These are phyloP conservation scores for Hypsizygus marmoreus DNA, from an alignment of 768 basidiomycete species.

Conservation along the genomic window DNA sequence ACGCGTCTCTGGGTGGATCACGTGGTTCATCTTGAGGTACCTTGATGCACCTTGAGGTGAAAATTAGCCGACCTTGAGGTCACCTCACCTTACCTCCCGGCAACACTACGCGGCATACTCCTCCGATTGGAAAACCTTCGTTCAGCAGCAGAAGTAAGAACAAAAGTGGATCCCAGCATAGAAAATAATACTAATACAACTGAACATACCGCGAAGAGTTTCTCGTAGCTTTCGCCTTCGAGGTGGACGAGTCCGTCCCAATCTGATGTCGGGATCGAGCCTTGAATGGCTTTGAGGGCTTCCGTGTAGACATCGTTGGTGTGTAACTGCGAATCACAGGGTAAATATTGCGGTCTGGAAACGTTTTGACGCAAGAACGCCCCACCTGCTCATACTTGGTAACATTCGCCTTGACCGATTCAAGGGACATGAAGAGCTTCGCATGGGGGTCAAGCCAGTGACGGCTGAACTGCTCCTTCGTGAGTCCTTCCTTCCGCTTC, in stretches of 20 bases:
- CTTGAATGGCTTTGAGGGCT: neutral
- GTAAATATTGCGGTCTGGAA: too few species aligned
- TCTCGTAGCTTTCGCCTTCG: slow-evolving; percentile 2
- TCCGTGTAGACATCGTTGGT: neutral
- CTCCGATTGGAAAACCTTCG: slow-evolving; percentile 15
- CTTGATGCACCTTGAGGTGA: too few species aligned
- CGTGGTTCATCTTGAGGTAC: too few species aligned
- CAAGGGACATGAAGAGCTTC: slow-evolving; percentile 28
- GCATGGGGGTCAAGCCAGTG: slow-evolving; percentile 32
- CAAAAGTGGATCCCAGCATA: too few species aligned
- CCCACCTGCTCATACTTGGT: slow-evolving; percentile 38
- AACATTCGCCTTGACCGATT: slow-evolving; percentile 32
- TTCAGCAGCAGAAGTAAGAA: too few species aligned
- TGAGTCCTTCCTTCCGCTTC: slow-evolving; percentile 25
- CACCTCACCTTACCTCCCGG: too few species aligned
- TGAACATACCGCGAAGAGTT: neutral
- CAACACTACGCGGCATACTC: too few species aligned
- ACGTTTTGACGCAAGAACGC: neutral
- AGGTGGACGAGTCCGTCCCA: slow-evolving; percentile 4
- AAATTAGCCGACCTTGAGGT: too few species aligned
- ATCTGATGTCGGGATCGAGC: neutral
- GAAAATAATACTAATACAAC: too few species aligned
- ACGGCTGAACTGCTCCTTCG: slow-evolving; percentile 30
- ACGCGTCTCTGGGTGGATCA: too few species aligned
- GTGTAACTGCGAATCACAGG: neutral